Conservation (phyloP, 192 early-diverging fungal genomes). For the Chytriomyces confervae region DNA sequence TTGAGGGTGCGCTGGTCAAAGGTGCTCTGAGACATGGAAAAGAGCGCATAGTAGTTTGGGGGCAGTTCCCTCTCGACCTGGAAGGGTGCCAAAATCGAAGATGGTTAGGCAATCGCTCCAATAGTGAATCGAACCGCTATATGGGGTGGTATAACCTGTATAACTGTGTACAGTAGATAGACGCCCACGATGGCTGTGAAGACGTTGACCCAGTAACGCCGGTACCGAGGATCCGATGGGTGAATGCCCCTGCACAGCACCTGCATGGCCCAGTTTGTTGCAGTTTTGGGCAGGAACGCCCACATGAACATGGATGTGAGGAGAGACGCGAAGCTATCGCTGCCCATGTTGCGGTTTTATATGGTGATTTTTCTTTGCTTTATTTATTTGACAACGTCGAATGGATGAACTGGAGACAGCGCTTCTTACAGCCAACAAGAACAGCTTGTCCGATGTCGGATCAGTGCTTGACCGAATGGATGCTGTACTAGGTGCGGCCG, state of each 20-base stretch:
- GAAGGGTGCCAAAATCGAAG: background rate
- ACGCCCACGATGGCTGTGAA: slow-evolving; percentile 40
- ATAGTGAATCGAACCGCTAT: background rate
- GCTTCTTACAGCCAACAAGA: too few species aligned
- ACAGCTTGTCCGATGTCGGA: too few species aligned
- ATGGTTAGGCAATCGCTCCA: background rate
- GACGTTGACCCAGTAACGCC: slow-evolving; percentile 39
- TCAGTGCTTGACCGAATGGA: too few species aligned
- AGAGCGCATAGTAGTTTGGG: slow-evolving; percentile 46
- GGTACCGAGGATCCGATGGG: slow-evolving; percentile 23
- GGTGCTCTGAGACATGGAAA: slow-evolving; percentile 25
- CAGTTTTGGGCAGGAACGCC: slow-evolving; percentile 21
- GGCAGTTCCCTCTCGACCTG: slow-evolving; percentile 51
- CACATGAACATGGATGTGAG: slow-evolving; percentile 21
- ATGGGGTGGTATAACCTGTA: slow-evolving; percentile 33
- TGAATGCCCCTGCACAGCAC: slow-evolving; percentile 10
- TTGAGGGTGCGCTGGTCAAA: slow-evolving; percentile 41
- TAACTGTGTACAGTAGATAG: slow-evolving; percentile 47
- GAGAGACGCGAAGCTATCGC: background rate
- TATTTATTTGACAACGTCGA: background rate
- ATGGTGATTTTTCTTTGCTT: background rate
- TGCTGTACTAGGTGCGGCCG: too few species aligned
- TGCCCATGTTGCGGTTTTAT: background rate
- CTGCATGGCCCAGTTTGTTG: slow-evolving; percentile 30
- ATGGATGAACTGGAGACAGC: too few species aligned